Evolutionary conservation across 2,329 filamentous ascomycete genomes (phyloP), one percentile per base, ranked within the genome.

Genomic region (Fusarium abutilonis): DNA sequence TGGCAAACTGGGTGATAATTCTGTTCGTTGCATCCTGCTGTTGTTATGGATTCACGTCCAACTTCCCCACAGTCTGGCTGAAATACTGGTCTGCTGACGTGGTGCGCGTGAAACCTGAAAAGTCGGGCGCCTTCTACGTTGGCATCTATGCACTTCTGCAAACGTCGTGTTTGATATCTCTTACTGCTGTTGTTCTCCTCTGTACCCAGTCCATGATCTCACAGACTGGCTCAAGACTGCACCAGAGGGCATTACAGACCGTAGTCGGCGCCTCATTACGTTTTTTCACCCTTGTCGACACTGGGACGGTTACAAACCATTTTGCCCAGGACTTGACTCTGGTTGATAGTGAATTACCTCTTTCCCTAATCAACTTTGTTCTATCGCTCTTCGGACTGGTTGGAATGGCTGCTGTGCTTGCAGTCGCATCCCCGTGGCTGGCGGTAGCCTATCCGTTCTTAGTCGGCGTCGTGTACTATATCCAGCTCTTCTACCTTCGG

Each of bases 401-500:
- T 2, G 58, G 45, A 4, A 49, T 60, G 46, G 54, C 60, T 4
- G 52, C 54, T 6, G 52, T 68, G 9, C 35, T 85, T 10, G 77
- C 76, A 2, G 58, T 60, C 1, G 64, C 53, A 62, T 79, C 51
- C 61, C 77, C 56, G 67, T 83, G 77, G 52, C 72, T 82, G 1
- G 77, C 78, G 1, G 75, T 82, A n/a, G 73, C 75, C 1, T 81
- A 85, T 53, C 84, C 84, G 0, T 71, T 82, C 6, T 67, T 86
- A 1, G 50, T 78, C 5, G 70, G 66, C 2, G 58, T 79, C 0
- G 60, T 86, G 1, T 86, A 80, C 47, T 51, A 75, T 3, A 71
- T 88, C 2, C 84, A 86, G 61, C 80, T 77, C 39, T 77, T 85
- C 48, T 88, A 88, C 64, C 77, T 88, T 2, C 77, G 82, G 1